These are phyloP conservation scores for Xanthoconium stramineum DNA, from an alignment of 768 basidiomycete species.

Conservation along the genomic window DNA sequence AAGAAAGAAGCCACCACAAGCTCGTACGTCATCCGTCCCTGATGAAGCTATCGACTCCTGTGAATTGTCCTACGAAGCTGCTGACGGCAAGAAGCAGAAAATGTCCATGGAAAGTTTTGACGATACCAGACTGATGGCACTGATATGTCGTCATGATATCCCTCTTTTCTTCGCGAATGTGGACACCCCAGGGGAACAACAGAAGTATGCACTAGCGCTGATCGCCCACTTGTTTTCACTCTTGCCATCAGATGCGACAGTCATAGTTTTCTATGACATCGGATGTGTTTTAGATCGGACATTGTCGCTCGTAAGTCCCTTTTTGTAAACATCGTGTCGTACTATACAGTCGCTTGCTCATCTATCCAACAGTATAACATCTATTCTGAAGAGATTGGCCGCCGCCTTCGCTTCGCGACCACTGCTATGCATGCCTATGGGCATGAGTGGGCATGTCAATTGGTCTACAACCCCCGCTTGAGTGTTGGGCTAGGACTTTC, in stretches of 20 bases:
- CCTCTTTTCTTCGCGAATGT: too few species aligned
- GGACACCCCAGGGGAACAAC: not conserved
- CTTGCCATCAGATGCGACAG: not conserved
- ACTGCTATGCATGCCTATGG: too few species aligned
- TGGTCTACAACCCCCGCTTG: not conserved
- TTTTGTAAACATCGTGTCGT: too few species aligned
- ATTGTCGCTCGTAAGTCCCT: not conserved
- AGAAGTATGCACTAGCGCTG: not conserved
- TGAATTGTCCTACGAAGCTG: not conserved
- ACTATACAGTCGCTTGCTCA: too few species aligned
- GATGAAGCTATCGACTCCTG: not conserved
- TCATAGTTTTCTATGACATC: not conserved
- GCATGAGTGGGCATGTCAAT: not conserved
- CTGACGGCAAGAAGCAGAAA: not conserved
- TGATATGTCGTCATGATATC: not conserved
- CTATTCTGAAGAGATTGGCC: not conserved
- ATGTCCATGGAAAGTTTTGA: not conserved
- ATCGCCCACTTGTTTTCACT: not conserved
- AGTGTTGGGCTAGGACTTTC: not conserved
- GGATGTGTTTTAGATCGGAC: not conserved
- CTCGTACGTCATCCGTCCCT: not conserved
- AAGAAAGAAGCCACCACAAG: not conserved
- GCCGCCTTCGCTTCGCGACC: not conserved
- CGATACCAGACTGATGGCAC: not conserved
- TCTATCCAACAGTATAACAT: not conserved